Evolutionary conservation across 495 filamentous ascomycete species (phyloP).

Genomic region (Lichina pygmaea): DNA sequence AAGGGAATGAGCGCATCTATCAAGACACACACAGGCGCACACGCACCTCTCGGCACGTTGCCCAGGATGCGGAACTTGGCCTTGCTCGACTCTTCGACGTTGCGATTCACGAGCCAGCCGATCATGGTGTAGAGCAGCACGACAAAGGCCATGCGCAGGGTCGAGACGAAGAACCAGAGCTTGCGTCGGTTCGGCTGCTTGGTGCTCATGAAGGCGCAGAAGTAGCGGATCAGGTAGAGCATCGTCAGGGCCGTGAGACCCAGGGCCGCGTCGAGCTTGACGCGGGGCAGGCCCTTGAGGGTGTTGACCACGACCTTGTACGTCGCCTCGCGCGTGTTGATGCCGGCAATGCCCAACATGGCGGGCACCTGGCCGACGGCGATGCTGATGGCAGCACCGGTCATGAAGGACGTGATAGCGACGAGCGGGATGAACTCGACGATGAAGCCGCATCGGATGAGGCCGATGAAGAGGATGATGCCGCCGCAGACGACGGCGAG

Average conservation of each 20-base stretch:
- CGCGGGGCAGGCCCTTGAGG: constrained; percentile 40
- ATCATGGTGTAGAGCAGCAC: constrained; percentile 86
- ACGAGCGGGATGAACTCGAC: constrained; percentile 87
- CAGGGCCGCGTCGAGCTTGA: constrained; percentile 62
- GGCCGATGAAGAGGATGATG: constrained; percentile 61
- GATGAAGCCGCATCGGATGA: constrained; percentile 65
- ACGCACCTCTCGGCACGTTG: constrained; percentile 42
- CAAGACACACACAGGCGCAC: neutral
- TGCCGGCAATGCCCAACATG: constrained; percentile 60
- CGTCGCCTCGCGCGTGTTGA: constrained; percentile 50
- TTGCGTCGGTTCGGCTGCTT: constrained; percentile 44
- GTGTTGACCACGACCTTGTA: constrained; percentile 76
- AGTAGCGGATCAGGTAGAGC: constrained; percentile 56
- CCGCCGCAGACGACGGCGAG: constrained; percentile 56
- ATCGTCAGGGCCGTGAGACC: constrained; percentile 59
- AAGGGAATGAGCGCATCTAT: too few species aligned
- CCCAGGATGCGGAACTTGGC: constrained; percentile 42
- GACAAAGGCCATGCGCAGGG: constrained; percentile 72
- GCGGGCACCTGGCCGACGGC: constrained; percentile 61
- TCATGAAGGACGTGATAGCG: constrained; percentile 93
- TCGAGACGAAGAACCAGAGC: constrained; percentile 68
- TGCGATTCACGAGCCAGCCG: constrained; percentile 54
- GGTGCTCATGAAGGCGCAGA: constrained; percentile 37
- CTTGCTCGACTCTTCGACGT: constrained; percentile 16
- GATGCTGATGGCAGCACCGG: constrained; percentile 83